Base-by-base conservation (phyloP, 2,329 filamentous ascomycete genomes). In the Penicillium digitatum region DNA sequence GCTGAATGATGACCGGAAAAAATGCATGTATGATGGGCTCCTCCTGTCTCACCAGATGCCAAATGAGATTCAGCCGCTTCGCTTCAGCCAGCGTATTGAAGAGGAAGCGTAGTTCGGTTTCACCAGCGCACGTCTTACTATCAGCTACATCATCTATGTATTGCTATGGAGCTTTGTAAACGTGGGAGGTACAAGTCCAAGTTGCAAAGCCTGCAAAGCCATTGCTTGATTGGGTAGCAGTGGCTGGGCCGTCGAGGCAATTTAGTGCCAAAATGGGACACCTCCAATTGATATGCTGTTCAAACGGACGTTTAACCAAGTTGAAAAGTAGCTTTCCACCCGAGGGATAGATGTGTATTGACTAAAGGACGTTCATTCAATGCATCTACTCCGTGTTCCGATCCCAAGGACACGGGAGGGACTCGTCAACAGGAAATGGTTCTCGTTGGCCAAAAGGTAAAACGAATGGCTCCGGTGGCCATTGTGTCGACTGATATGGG, bases 21-120 rank as follows among this genome's bases (percentile, higher is more conserved):
- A 79, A 0, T 77, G 74, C 76, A 79, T 77, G 54, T 79, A 79
- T 0, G 72, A 76, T 0, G 77, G 78, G 77, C 43, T 79, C 75
- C 55, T 79, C 74, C 49, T 78, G 76, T 2, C 77, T 68, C 1
- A 73, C 72, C 77, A 79, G 65, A n/a, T 56, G 56, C 6, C 65
- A 50, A 4, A 66, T 62, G 2, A 66, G 42, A 32, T 66, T 62
- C 1, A 60, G 64, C 1, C 64, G 55, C 24, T 64, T 57, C 0
- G 61, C 55, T 8, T 66, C 63, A 0, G 61, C 55, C 0, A 66
- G 46, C 1, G 64, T 66, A 8, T 63, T 66, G 39, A 59, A 66
- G 0, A 66, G 54, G 45, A 56, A 65, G 5, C 61, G 59, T 4
- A 66, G 54, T 8, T 61, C 62, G 3, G 65, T 65, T 27, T 66